Base-by-base conservation (phyloP, 2,329 filamentous ascomycete genomes). In the Ceratocystis eucalypticola region DNA sequence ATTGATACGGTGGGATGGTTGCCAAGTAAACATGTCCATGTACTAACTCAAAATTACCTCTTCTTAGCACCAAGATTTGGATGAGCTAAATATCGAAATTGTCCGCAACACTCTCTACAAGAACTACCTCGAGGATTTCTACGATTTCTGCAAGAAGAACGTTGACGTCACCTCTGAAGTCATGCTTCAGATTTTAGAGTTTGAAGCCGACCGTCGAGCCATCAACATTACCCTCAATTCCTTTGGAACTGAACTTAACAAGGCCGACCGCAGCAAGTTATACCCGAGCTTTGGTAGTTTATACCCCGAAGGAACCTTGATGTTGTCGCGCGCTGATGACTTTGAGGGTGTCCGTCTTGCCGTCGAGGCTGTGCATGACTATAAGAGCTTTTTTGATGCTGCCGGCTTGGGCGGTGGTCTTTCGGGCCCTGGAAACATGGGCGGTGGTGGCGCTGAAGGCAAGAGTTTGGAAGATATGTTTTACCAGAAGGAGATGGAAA, bases 141-240 rank as follows among this genome's bases (percentile, higher is more conserved):
- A 97, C 79, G 83, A 88, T 70, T 99, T 96, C 75, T 88, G 97
- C 77, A 96, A 93, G 77, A 88, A 87, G 8, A 84, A 96, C 73
- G 81, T 91, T 0, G 93, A 96, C 53, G 88, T 97, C 78, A 99
- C 94, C 0, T 82, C 91, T 55, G 91, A 96, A 72, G 86, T 96
- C 74, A 99, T 99, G 94, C 86, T 88, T 6, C 93, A 97, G 78
- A 89, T 96, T 64, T 80, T 99, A 62, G 89, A 96, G 74, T 99
- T 99, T 72, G 94, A 99, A 79, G 94, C 95, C 28, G 94, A 99
- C 75, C 85, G 94, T 71, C 85, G 94, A 75, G 91, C 92, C 72
- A 99, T 99, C 81, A 99, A 99, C 79, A 99, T 99, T 76, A 99
- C 94, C 1, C 84, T 99, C 72, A 99, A 99, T 81, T 96, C 92